These are phyloP conservation scores for Golubevia pallescens DNA, from an alignment of 1,284 basidiomycete genomes.

Conservation along the genomic window DNA sequence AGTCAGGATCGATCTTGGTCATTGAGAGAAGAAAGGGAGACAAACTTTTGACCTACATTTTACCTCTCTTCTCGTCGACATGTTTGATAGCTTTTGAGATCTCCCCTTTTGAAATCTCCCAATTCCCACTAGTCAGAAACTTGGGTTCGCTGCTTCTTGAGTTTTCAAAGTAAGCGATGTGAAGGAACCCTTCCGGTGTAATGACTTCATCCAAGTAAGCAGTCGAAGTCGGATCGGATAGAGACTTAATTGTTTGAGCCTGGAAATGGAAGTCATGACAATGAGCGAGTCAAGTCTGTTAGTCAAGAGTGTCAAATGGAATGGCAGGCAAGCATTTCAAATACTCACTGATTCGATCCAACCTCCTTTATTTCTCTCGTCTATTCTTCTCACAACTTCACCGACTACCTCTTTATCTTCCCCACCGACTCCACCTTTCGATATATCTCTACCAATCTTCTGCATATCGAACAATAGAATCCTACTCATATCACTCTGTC, in stretches of 20 bases:
- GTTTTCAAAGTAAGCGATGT: slow-evolving; percentile 38
- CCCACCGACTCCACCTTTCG: slow-evolving; percentile 10
- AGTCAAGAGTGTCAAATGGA: slow-evolving; percentile 27
- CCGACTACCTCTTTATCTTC: slow-evolving; percentile 36
- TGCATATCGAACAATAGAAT: slow-evolving; percentile 30
- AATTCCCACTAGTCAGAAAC: slow-evolving; percentile 80
- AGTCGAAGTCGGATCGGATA: slow-evolving; percentile 13
- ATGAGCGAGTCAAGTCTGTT: slow-evolving; percentile 19
- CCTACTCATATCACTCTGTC: slow-evolving; percentile 41
- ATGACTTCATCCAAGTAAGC: slow-evolving; percentile 46
- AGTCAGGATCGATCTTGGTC: too few relatives aligned
- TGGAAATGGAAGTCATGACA: slow-evolving; percentile 71
- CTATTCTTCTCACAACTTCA: slow-evolving; percentile 68
- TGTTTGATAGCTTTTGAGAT: slow-evolving; percentile 75
- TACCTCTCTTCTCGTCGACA: slow-evolving; percentile 73
- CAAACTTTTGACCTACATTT: slow-evolving; percentile 71
- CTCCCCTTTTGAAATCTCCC: too few relatives aligned
- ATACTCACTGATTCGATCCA: slow-evolving; percentile 78
- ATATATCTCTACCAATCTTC: background rate
- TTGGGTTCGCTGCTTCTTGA: slow-evolving; percentile 19
- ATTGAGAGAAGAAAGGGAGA: slow-evolving; percentile 11
- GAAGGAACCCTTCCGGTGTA: slow-evolving; percentile 29
- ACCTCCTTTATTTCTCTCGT: slow-evolving; percentile 81
- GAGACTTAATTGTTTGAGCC: slow-evolving; percentile 73
- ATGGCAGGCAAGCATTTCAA: slow-evolving; percentile 10